phyloP scores from a whole-genome alignment of 345 rosid species.

The Stellera chamaejasme region DNA sequence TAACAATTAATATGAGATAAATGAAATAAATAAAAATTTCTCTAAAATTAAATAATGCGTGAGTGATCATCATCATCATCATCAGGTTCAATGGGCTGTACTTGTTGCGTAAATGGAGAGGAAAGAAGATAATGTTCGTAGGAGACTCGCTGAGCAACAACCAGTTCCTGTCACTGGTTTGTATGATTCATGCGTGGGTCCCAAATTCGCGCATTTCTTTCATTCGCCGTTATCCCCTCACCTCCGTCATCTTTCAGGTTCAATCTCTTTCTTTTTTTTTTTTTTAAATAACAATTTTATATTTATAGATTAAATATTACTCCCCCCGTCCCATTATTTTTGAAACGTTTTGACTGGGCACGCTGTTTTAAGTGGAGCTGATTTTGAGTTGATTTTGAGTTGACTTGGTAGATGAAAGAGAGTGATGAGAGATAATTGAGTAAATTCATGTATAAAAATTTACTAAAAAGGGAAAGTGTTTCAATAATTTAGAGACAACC shows the following conservation, averaged over 20 bases:
- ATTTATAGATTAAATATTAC: background rate
- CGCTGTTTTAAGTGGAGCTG: background rate
- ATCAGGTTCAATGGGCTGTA: constrained; percentile 72
- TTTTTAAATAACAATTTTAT: background rate
- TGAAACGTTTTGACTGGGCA: no score
- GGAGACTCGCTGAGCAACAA: constrained; percentile 90
- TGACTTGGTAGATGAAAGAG: no score
- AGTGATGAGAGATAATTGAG: no score
- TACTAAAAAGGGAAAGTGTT: no score
- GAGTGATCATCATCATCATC: background rate
- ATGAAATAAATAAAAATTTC: no score
- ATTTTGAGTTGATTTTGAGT: no score
- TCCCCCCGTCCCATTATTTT: no score
- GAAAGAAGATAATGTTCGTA: constrained; percentile 95
- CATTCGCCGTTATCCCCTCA: constrained; percentile 34
- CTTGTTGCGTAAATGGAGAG: constrained; percentile 76
- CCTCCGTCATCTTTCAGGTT: constrained; percentile 66
- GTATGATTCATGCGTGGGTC: constrained; percentile 61
- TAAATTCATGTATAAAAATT: no score
- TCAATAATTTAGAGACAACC: no score
- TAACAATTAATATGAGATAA: no score
- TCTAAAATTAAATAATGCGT: background rate
- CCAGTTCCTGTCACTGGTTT: constrained; percentile 73
- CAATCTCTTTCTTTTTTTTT: background rate
- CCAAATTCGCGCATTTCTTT: constrained; percentile 50